phyloP scores from a whole-genome alignment of 2,329 filamentous ascomycete genomes.

The Lojkania enalia region DNA sequence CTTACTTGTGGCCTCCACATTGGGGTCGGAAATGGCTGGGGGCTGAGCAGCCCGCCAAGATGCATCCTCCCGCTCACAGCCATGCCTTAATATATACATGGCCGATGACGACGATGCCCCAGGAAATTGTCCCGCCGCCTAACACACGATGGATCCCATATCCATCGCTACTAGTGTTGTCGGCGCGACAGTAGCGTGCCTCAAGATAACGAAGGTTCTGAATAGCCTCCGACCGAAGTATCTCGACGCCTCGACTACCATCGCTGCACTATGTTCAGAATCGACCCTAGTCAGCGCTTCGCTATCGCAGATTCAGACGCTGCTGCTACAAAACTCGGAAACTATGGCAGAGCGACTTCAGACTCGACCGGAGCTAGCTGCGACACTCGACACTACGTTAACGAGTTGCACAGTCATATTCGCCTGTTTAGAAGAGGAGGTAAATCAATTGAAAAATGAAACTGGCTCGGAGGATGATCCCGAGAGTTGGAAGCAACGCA shows the following conservation, averaged over 20 bases:
- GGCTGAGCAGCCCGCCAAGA: neutral
- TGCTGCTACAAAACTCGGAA: conserved; percentile 3
- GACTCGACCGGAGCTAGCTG: conserved; percentile 6
- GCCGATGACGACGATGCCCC: too few species aligned
- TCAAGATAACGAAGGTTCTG: conserved; percentile 8
- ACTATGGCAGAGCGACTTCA: neutral
- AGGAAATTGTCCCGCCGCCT: too few species aligned
- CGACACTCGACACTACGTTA: conserved; percentile 12
- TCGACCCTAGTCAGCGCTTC: conserved; percentile 11
- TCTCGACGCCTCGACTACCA: conserved; percentile 9
- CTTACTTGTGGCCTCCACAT: too few species aligned
- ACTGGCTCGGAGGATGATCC: neutral
- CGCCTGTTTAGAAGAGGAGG: conserved; percentile 12
- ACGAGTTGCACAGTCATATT: conserved; percentile 10
- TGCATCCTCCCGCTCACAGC: neutral
- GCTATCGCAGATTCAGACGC: conserved; percentile 8
- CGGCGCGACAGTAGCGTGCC: conserved; percentile 2
- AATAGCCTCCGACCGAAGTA: conserved; percentile 5
- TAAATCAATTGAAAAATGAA: conserved; percentile 3
- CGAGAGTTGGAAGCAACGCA: conserved; percentile 4
- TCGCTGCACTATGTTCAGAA: conserved; percentile 12
- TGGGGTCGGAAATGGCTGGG: too few species aligned
- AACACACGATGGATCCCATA: conserved; percentile 5
- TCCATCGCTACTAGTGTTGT: conserved; percentile 5
- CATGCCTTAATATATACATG: too few species aligned